Evolutionary conservation across 768 basidiomycete genomes (phyloP).

Genomic region (Mycena crocata): DNA sequence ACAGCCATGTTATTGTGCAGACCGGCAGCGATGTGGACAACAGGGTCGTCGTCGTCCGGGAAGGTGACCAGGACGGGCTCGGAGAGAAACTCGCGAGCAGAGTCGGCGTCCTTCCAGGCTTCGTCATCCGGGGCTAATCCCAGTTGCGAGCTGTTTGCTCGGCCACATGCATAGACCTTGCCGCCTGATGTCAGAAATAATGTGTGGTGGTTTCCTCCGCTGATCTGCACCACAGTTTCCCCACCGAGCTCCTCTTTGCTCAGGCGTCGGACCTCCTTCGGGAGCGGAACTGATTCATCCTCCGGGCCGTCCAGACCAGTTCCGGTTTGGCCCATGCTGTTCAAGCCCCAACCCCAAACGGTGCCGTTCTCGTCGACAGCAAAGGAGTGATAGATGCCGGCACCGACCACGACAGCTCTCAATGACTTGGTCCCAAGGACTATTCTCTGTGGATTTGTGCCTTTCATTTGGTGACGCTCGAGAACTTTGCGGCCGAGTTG

Average conservation of each 20-base stretch:
- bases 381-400: conserved; percentile 90
- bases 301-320: conserved; percentile 61
- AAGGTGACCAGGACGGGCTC: conserved; percentile 76
- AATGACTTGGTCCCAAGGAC: conserved; percentile 72
- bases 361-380: conserved; percentile 86
- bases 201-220: conserved; percentile 89
- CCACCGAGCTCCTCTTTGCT: conserved; percentile 70
- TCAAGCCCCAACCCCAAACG: conserved; percentile 97
- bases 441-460: conserved; percentile 89
- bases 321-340: conserved; percentile 88
- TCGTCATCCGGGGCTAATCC: conserved; percentile 81
- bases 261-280: conserved; percentile 72
- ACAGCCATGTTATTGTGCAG: conserved; percentile 80
- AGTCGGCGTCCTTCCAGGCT: conserved; percentile 64
- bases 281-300: conserved; percentile 67
- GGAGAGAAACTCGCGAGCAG: conserved; percentile 67
- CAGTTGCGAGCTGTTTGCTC: conserved; percentile 86
- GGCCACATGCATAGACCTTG: conserved; percentile 88
- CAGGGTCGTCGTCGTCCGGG: conserved; percentile 71
- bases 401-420: conserved; percentile 73
- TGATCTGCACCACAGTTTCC: conserved; percentile 77
- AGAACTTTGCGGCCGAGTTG: conserved; percentile 93
- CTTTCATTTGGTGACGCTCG: conserved; percentile 89
- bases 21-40: conserved; percentile 75
- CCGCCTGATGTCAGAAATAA: conserved; percentile 89